These are phyloP conservation scores for Musa schizocarpa DNA, from an alignment of 176 grass and related monocot genomes.

Conservation along the genomic window DNA sequence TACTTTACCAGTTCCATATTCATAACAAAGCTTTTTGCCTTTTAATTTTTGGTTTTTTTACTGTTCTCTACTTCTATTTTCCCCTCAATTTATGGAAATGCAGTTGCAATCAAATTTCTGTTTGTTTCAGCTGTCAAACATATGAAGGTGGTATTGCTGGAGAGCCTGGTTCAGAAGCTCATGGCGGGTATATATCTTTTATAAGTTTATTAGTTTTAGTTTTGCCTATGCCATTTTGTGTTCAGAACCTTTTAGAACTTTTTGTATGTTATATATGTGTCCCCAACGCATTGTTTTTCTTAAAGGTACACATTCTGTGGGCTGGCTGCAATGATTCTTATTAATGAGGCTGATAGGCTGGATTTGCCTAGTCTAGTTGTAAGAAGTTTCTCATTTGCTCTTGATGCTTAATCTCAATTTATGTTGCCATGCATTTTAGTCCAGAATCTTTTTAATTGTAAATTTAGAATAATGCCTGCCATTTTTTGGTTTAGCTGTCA, in stretches of 20 bases:
- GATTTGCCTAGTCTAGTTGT: slow-evolving; percentile 74
- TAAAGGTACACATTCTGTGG: slow-evolving; percentile 96
- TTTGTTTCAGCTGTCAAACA: slow-evolving; percentile 71
- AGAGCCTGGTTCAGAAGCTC: slow-evolving; percentile 91
- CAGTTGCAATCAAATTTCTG: not conserved
- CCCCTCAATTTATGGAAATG: not conserved
- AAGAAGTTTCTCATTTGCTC: slow-evolving; percentile 17
- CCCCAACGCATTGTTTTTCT: slow-evolving; percentile 21
- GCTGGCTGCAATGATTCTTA: slow-evolving; percentile 78
- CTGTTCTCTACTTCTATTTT: not conserved
- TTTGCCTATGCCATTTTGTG: not conserved
- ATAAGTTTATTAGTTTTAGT: not conserved
- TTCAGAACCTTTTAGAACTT: slow-evolving; percentile 4
- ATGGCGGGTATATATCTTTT: slow-evolving; percentile 89
- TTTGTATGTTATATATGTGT: not conserved
- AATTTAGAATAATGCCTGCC: not conserved
- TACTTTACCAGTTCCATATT: not conserved
- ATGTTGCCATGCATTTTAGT: not conserved
- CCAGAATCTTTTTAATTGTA: not conserved
- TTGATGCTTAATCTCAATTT: slow-evolving; percentile 17
- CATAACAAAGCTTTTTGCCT: not conserved
- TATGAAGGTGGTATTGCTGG: slow-evolving; percentile 97
- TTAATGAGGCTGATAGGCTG: slow-evolving; percentile 74
- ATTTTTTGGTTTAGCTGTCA: not conserved
- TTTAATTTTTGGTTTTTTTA: not conserved